phyloP scores from a whole-genome alignment of 192 early-diverging fungal species.

The Podila epicladia region DNA sequence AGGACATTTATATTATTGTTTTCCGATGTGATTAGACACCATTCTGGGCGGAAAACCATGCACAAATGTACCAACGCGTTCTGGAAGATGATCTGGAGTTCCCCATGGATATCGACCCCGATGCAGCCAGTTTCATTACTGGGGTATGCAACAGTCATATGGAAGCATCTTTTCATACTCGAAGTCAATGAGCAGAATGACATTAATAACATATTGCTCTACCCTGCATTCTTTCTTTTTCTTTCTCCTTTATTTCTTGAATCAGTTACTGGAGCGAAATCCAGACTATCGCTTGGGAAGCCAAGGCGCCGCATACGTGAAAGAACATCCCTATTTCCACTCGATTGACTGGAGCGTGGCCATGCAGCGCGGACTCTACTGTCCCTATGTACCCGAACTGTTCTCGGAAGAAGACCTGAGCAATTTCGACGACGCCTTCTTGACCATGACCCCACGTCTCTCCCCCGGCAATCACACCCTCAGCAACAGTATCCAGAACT shows the following conservation, averaged over 20 bases:
- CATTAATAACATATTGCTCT: not conserved
- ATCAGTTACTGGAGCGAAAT: constrained; percentile 59
- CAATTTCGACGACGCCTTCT: constrained; percentile 66
- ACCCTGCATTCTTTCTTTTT: not conserved
- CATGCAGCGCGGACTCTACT: constrained; percentile 60
- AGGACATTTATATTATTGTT: not conserved
- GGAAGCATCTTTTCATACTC: too few species aligned
- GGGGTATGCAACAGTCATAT: constrained; percentile 35
- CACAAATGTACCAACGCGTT: constrained; percentile 67
- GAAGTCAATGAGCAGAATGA: not conserved
- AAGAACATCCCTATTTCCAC: constrained; percentile 78
- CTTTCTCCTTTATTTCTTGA: not conserved
- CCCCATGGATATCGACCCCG: constrained; percentile 53
- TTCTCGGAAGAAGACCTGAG: constrained; percentile 60
- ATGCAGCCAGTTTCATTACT: constrained; percentile 56
- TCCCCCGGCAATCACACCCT: constrained; percentile 36
- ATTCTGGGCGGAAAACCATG: constrained; percentile 67
- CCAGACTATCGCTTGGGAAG: constrained; percentile 75
- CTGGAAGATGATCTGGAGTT: constrained; percentile 63
- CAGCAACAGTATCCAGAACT: constrained; percentile 49
- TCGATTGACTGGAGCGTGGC: constrained; percentile 80
- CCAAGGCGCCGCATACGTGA: constrained; percentile 71
- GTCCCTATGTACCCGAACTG: constrained; percentile 76
- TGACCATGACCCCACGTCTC: constrained; percentile 60
- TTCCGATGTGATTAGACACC: constrained; percentile 49